A percentile compares a stretch with the other conserved stretches of the same genome.
These are phyloP conservation scores for Globisporangium megalacanthum DNA, from an alignment of 352 stramenopile species.

Conservation along the genomic window DNA sequence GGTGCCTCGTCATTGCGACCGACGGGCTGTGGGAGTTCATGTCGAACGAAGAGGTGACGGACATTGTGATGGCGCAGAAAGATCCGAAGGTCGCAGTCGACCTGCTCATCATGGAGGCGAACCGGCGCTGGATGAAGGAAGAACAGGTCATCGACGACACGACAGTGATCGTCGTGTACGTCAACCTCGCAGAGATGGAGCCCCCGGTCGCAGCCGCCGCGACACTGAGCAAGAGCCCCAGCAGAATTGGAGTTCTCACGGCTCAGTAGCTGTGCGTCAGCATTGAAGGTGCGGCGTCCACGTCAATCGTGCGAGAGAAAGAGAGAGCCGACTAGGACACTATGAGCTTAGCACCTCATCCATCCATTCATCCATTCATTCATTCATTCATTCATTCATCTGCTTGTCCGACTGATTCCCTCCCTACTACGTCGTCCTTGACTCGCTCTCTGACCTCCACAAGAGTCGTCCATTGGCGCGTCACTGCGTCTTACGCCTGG, in stretches of 20 bases:
- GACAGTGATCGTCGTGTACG: conserved; percentile 96
- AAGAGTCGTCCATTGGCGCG: not conserved
- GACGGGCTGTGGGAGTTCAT: conserved; percentile 99
- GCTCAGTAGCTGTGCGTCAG: not conserved
- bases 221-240: conserved; percentile 1
- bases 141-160: conserved; percentile 99
- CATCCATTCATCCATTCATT: no score
- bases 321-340: no score
- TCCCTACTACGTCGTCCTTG: conserved; percentile 1
- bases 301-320: no score
- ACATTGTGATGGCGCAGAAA: conserved; percentile 71
- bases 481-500: conserved; percentile 4
- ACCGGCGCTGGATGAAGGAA: conserved; percentile 97
- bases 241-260: not conserved
- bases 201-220: conserved; percentile 3
- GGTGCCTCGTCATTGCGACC: conserved; percentile 95
- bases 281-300: not conserved
- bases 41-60: conserved; percentile 92
- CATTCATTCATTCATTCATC: not conserved
- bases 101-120: conserved; percentile 93
- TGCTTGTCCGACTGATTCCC: not conserved
- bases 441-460: not conserved
- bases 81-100: conserved; percentile 87
- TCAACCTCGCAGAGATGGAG: conserved; percentile 69
- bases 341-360: no score